phyloP scores from a whole-genome alignment of 2,329 filamentous ascomycete genomes.

The Achaetomium macrosporum region DNA sequence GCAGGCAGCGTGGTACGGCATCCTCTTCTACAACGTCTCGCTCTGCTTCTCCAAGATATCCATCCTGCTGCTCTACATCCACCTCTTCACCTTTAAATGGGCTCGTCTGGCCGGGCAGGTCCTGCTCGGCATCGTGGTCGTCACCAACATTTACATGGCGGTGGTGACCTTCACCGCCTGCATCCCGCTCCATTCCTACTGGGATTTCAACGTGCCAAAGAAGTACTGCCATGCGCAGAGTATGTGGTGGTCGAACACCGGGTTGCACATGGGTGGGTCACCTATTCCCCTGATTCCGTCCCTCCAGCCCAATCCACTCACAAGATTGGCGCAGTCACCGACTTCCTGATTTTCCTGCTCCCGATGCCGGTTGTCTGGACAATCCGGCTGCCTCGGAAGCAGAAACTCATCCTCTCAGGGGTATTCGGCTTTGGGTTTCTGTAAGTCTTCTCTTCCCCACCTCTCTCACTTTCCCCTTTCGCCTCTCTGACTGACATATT shows the following conservation, averaged over 20 bases:
- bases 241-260: conserved; percentile 23
- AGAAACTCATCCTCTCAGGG: conserved; percentile 15
- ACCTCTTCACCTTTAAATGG: conserved; percentile 27
- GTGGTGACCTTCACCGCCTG: conserved; percentile 26
- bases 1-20: conserved; percentile 25
- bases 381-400: conserved; percentile 15
- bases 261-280: conserved; percentile 22
- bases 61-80: conserved; percentile 28
- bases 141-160: conserved; percentile 25
- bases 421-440: conserved; percentile 21
- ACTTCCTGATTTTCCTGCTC: conserved; percentile 38
- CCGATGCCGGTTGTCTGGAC: conserved; percentile 29
- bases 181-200: conserved; percentile 28
- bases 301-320: no score
- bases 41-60: conserved; percentile 27
- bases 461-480: neutral
- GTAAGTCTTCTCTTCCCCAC: conserved; percentile 6
- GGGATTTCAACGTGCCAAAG: conserved; percentile 22
- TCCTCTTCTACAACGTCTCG: conserved; percentile 27
- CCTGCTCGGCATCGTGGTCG: conserved; percentile 24
- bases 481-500: neutral
- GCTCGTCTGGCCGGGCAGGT: conserved; percentile 27
- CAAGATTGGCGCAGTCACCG: conserved; percentile 6
- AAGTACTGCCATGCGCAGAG: conserved; percentile 21
- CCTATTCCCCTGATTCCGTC: no score